Evolutionary conservation across 805 yeast species (phyloP), one percentile per base, ranked within the genome.

Genomic region (Ogataea ganodermae): DNA sequence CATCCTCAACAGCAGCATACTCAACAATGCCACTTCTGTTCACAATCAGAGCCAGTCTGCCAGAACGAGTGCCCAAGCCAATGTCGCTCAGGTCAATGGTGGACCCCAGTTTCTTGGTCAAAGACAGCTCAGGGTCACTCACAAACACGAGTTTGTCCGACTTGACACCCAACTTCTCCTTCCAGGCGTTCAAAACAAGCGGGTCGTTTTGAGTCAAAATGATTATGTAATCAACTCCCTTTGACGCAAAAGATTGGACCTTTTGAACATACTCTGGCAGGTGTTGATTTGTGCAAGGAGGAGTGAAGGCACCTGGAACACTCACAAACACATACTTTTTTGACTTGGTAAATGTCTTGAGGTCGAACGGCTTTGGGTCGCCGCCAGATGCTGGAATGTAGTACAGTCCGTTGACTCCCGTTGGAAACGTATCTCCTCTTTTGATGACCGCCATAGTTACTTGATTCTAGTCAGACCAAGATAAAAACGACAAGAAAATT

Each of bases 261-360:
- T 79, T 70, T 49, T 69, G 61, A 48, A 84, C 65, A 71, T 70
- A 84, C 20, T 83, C 87, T 47, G 92, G 92, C 50, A 86, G 76
- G 67, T 86, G 94, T 58, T 78, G 73, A 42, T 76, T 79, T 41
- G 86, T 75, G 68, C 94, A 86, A 6, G 92, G 81, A 47, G 92
- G 95, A 22, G 96, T 86, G 75, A 86, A 88, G 9, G 96, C 94
- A 52, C 91, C 95, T 52, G 95, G 94, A 27, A 87, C 90, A 49
- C 86, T 76, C 26, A 89, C 88, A 57, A 87, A 71, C 35, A 86
- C 80, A 26, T 84, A 79, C 58, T 75, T 81, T 72, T 81, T 80
- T 42, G 66, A 65, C 50, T 63, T 56, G 30, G 69, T 61, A 40
- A 53, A 55, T 26, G 58, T 55, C 18, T 61, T 61, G 42, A 72